Conservation (phyloP, 352 stramenopile species). For the Phytophthora cryptogea region DNA sequence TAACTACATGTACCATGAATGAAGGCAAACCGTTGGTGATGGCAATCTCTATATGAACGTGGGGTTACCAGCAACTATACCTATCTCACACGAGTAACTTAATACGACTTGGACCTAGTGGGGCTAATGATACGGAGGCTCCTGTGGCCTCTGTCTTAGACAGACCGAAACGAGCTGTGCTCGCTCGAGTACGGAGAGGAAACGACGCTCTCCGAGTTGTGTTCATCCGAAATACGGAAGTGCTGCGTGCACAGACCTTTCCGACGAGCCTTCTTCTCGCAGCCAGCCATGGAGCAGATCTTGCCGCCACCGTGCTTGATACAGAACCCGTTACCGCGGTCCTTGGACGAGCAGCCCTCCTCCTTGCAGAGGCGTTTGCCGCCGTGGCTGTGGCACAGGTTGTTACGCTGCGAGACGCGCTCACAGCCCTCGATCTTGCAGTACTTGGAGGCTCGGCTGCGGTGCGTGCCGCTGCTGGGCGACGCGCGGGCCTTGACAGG, state of each 20-base stretch:
- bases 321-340: conserved; percentile 83
- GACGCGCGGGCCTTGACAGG: conserved; percentile 22
- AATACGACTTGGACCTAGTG: conserved; percentile 34
- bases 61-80: conserved; percentile 16
- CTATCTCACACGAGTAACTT: conserved; percentile 39
- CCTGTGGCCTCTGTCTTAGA: conserved; percentile 19
- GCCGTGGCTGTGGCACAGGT: conserved; percentile 81
- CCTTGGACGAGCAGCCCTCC: conserved; percentile 73
- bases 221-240: conserved; percentile 62
- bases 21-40: neutral
- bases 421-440: conserved; percentile 84
- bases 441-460: conserved; percentile 86
- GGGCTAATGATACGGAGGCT: conserved; percentile 19
- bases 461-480: conserved; percentile 32
- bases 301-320: conserved; percentile 86
- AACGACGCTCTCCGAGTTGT: conserved; percentile 18
- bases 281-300: conserved; percentile 75
- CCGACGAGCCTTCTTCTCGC: conserved; percentile 82
- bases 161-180: conserved; percentile 27
- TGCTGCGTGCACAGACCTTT: conserved; percentile 86
- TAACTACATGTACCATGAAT: conserved; percentile 8
- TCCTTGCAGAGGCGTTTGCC: conserved; percentile 86
- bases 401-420: conserved; percentile 84
- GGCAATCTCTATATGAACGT: conserved; percentile 22
- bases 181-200: conserved; percentile 23